Evolutionary conservation across 129 eudicot genomes (phyloP), one percentile per base, ranked within the genome.

Genomic region (Apium graveolens): DNA sequence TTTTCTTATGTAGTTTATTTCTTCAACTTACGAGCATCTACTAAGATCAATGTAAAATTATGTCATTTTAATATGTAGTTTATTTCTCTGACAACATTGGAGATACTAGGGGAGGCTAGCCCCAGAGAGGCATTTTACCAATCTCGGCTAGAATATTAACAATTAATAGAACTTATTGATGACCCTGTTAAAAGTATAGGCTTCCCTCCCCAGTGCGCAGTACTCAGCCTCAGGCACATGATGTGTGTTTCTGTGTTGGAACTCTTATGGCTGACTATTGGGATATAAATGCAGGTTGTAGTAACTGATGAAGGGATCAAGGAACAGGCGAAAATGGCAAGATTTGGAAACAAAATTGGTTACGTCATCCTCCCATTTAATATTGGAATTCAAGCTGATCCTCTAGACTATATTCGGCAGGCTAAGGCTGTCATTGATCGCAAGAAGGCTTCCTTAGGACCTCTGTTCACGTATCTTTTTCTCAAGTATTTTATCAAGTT

Each of bases 401-500:
- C 68, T 60, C 4, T 60, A 5, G 68, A 60, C 31, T 60, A 60
- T 60, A 26, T 60, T 10, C 16, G 68, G 34, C 68, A 60, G 68
- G 68, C 68, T 60, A 60, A 60, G 68, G 32, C 68, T 10, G 68
- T 60, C 68, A 26, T 60, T 26, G 68, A 60, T 60, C 32, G 68
- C 68, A 60, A 60, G 27, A 60, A 60, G 68, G 68, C 68, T 60
- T 60, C 68, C 68, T 60, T 60, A 2, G 68, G 26, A 60, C 68
- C 68, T n/a, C 1, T 60, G 68, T 26, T 60, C 68, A 60, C 68
- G 5, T n/a, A 60, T 60, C 68, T 60, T 26, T 60, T 60, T 60
- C 68, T n/a, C 68, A 60, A 60, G 68, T 11, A 9, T 60, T 9
- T 60, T 0, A n/a, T 60, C 68, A 60, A n/a, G 27, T 60, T 60